phyloP scores from a whole-genome alignment of 2,329 filamentous ascomycete genomes.

The Diplodia mutila region DNA sequence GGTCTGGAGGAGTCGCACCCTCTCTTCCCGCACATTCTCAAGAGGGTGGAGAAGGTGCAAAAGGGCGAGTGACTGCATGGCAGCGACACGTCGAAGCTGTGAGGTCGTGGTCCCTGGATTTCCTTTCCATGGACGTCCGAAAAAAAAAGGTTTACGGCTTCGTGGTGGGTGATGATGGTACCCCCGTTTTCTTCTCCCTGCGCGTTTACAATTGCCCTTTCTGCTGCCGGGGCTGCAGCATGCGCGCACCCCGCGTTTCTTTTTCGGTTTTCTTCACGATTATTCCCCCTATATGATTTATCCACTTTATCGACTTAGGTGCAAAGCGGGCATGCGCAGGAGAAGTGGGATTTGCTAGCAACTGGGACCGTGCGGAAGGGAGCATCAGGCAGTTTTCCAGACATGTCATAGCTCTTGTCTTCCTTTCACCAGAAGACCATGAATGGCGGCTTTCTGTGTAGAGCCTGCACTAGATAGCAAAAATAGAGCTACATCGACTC shows the following conservation, averaged over 20 bases:
- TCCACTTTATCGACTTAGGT: slow-evolving; percentile 8
- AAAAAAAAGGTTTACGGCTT: slow-evolving; percentile 15
- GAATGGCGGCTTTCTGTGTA: slow-evolving; percentile 10
- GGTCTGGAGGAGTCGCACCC: slow-evolving; percentile 77
- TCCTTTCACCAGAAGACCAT: slow-evolving; percentile 9
- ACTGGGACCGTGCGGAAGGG: background rate
- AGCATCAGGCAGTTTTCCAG: background rate
- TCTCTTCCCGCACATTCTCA: slow-evolving; percentile 74
- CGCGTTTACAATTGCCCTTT: background rate
- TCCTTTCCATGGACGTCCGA: slow-evolving; percentile 9
- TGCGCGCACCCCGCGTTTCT: background rate
- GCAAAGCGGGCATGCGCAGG: slow-evolving; percentile 11
- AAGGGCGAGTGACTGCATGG: slow-evolving; percentile 23
- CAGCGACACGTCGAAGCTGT: slow-evolving; percentile 2
- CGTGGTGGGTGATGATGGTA: slow-evolving; percentile 7
- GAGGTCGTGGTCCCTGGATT: background rate
- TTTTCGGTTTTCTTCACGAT: slow-evolving; percentile 21
- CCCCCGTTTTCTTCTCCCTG: background rate
- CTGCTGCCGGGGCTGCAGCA: background rate
- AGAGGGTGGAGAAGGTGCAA: slow-evolving; percentile 84
- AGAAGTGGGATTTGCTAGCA: slow-evolving; percentile 2
- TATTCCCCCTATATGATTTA: slow-evolving; percentile 23
- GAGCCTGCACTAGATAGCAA: slow-evolving; percentile 15
- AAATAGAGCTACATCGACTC: slow-evolving; percentile 8
- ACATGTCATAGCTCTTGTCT: background rate